Conservation (phyloP, 306 rosid species). For the Fragaria iinumae region DNA sequence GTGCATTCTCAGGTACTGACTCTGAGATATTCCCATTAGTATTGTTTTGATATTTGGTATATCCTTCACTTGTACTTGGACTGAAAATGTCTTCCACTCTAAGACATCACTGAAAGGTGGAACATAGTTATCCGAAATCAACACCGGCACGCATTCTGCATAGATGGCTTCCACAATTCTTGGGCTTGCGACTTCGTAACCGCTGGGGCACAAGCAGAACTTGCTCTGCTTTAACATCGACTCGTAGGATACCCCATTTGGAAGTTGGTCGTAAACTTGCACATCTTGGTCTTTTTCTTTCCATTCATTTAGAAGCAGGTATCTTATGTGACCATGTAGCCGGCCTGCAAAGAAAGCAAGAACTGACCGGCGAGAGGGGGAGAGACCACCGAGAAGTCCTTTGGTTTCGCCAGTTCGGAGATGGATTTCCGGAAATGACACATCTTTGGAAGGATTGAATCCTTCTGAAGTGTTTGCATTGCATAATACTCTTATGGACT, state of each 20-base stretch:
- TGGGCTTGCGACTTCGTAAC: slow-evolving; percentile 48
- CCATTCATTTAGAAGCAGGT: slow-evolving; percentile 36
- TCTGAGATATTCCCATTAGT: slow-evolving; percentile 39
- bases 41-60: slow-evolving; percentile 36
- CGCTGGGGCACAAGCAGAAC: slow-evolving; percentile 46
- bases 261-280: slow-evolving; percentile 36
- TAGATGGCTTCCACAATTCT: slow-evolving; percentile 53
- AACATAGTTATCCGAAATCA: slow-evolving; percentile 40
- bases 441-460: slow-evolving; percentile 42
- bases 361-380: slow-evolving; percentile 33
- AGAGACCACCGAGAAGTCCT: slow-evolving; percentile 32
- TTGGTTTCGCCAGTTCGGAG: slow-evolving; percentile 33
- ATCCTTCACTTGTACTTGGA: slow-evolving; percentile 39
- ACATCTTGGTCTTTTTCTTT: slow-evolving; percentile 42
- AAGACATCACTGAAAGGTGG: slow-evolving; percentile 52
- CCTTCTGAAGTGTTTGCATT: slow-evolving; percentile 50
- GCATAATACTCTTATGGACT: slow-evolving; percentile 45
- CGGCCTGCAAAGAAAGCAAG: slow-evolving; percentile 52
- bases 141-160: slow-evolving; percentile 42
- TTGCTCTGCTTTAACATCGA: slow-evolving; percentile 41
- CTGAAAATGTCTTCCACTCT: slow-evolving; percentile 41
- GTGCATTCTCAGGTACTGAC: slow-evolving; percentile 40
- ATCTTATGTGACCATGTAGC: slow-evolving; percentile 38
- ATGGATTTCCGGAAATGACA: slow-evolving; percentile 46
- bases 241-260: slow-evolving; percentile 27